phyloP scores from a whole-genome alignment of 1,284 basidiomycete genomes.

The Pseudozyma tsukubaensis region DNA sequence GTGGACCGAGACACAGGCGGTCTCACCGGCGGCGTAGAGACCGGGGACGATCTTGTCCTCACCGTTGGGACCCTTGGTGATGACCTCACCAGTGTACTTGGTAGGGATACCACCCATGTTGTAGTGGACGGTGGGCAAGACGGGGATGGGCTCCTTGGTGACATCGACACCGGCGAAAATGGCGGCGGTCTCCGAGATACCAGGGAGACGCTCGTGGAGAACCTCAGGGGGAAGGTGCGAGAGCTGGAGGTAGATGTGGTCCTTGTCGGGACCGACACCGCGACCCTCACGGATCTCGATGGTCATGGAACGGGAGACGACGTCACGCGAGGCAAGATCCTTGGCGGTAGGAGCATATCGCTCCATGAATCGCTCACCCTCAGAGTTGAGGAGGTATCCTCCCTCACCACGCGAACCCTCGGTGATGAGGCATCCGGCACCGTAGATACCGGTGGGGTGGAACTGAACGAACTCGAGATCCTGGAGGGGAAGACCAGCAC shows the following conservation, averaged over 20 bases:
- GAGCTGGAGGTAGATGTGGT: slow-evolving; percentile 96
- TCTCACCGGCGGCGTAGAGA: slow-evolving; percentile 97
- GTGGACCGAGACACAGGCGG: slow-evolving; percentile 98
- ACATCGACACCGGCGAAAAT: slow-evolving; percentile 99
- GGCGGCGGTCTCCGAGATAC: slow-evolving; percentile 99
- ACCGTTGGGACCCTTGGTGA: slow-evolving; percentile 75
- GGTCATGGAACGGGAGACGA: slow-evolving; percentile 99
- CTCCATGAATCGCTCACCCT: slow-evolving; percentile 99
- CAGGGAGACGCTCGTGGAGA: slow-evolving; percentile 95
- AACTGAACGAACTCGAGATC: slow-evolving; percentile 99
- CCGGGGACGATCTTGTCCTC: slow-evolving; percentile 96
- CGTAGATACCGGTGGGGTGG: slow-evolving; percentile 99
- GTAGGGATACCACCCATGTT: slow-evolving; percentile 98
- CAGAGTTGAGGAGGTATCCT: slow-evolving; percentile 97
- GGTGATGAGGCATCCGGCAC: slow-evolving; percentile 98
- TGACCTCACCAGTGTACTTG: slow-evolving; percentile 95
- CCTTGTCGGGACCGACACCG: slow-evolving; percentile 98
- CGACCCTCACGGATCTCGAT: slow-evolving; percentile 98
- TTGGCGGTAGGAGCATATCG: slow-evolving; percentile 98
- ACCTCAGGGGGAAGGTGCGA: slow-evolving; percentile 96
- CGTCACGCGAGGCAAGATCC: slow-evolving; percentile 98
- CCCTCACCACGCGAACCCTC: slow-evolving; percentile 99
- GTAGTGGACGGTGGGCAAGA: slow-evolving; percentile 71
- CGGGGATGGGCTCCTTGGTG: slow-evolving; percentile 89
- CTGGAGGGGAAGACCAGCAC: slow-evolving; percentile 95